Evolutionary conservation across 2,329 filamentous ascomycete species (phyloP).

Genomic region (Orbilia ellipsospora): DNA sequence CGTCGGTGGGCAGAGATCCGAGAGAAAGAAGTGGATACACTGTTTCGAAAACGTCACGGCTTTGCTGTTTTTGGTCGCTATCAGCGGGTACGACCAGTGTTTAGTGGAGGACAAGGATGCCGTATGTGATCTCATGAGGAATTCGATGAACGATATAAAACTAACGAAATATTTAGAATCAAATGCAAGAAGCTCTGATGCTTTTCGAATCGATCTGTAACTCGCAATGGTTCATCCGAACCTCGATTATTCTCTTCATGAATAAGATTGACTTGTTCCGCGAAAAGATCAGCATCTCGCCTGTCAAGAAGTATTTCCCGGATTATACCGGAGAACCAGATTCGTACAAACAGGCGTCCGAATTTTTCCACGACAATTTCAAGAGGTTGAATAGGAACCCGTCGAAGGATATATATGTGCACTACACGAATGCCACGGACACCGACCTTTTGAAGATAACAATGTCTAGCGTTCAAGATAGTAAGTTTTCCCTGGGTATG

Average conservation of each 20-base stretch:
- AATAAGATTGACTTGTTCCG: conserved; percentile 91
- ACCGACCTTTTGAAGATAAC: conserved; percentile 85
- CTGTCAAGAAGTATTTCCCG: conserved; percentile 79
- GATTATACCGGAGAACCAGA: conserved; percentile 79
- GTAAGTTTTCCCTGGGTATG: conserved; percentile 13
- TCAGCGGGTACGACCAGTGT: conserved; percentile 96
- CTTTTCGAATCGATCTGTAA: conserved; percentile 87
- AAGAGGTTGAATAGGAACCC: conserved; percentile 76
- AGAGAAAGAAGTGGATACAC: conserved; percentile 97
- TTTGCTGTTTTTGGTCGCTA: conserved; percentile 90
- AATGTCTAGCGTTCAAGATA: conserved; percentile 86
- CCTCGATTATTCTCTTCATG: conserved; percentile 83
- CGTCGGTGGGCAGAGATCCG: conserved; percentile 88
- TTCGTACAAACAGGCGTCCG: conserved; percentile 78
- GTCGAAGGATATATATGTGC: conserved; percentile 70
- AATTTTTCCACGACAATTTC: conserved; percentile 86
- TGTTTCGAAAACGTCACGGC: conserved; percentile 95
- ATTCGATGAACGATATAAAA: background rate
- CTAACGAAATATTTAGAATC: conserved; percentile 70
- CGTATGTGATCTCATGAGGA: conserved; percentile 69
- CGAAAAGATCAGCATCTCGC: conserved; percentile 76
- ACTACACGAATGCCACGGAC: conserved; percentile 72
- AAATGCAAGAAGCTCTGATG: conserved; percentile 92
- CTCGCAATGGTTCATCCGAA: conserved; percentile 85
- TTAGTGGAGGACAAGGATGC: conserved; percentile 96